Base-by-base conservation (phyloP, 306 rosid species). In the Sphenostylis stenocarpa region DNA sequence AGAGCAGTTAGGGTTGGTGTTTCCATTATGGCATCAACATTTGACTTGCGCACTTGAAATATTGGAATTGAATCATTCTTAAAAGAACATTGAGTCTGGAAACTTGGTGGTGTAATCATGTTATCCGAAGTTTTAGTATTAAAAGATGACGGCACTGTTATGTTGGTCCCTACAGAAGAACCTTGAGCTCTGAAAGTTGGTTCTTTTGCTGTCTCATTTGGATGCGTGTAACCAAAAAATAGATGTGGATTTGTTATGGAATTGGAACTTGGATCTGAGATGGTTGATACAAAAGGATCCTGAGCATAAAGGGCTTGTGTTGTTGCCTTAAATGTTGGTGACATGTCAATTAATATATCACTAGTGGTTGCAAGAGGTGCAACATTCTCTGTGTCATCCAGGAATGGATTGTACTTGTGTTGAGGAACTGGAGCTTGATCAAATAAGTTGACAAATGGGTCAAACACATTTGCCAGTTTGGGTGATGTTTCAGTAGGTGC, bases 351-450 rank as follows among this genome's bases (percentile, higher is more conserved):
- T 7, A 79, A 55, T 76, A 6, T 19, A 41, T 19, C 38, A 66
- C 9, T 24, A 12, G 29, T 24, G 29, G 66, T 26, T 6, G 38
- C 24, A 58, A 16, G 13, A 76, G 73, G 36, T 31, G 76, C 12
- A 78, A 38, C 15, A 19, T 20, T 71, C 72, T 17, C 19, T 44
- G 16, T 17, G 29, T 88, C 91, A 61, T 87, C 87, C 3, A 94
- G 72, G 74, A 94, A 94, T 11, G 98, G 97, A 79, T 94, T 94
- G 82, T 84, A 82, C 0, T 64, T 84, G 34, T 80, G 63, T 67
- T 77, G 82, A 68, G 86, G 68, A 3, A 66, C 9, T 11, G 51
- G 44, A 77, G 77, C 16, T 63, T 83, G 84, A 31, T 44, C 82
- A 75, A 83, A 83, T 16, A 73, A 23, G n/a, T 26, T 67, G 34